A percentile compares a stretch with the other conserved stretches of the same genome.
These are phyloP conservation scores for Petrea volubilis DNA, from an alignment of 257 asterid genomes.

Conservation along the genomic window DNA sequence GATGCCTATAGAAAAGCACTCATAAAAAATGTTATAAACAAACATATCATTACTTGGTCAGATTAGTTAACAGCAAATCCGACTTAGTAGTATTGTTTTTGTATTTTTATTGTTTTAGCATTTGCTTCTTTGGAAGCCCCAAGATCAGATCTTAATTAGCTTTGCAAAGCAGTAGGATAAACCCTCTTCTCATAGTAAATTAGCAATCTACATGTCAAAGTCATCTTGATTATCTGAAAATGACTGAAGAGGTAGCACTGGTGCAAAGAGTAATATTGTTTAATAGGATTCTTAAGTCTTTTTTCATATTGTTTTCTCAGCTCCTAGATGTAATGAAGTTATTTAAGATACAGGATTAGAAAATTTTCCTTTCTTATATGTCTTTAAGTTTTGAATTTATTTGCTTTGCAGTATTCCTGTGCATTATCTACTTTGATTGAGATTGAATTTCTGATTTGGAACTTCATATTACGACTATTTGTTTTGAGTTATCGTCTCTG, in stretches of 20 bases:
- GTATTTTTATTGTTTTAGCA: too few relatives aligned
- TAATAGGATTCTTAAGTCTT: not conserved
- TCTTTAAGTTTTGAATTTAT: not conserved
- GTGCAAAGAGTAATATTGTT: not conserved
- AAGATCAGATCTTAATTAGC: not conserved
- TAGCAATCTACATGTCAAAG: not conserved
- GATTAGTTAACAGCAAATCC: slow-evolving; percentile 4
- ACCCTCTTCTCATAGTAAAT: slow-evolving; percentile 1
- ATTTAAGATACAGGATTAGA: not conserved
- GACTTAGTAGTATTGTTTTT: not conserved
- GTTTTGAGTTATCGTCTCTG: slow-evolving; percentile 1
- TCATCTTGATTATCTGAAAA: slow-evolving; percentile 7
- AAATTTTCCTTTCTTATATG: not conserved
- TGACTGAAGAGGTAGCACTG: not conserved
- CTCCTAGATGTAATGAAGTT: not conserved
- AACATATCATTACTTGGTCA: not conserved
- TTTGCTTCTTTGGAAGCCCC: slow-evolving; percentile 2
- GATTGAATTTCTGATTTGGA: not conserved
- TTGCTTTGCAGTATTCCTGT: slow-evolving; percentile 1
- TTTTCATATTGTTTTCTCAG: not conserved
- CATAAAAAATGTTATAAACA: not conserved
- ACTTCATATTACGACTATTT: not conserved
- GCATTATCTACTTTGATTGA: slow-evolving; percentile 10
- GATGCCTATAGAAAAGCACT: not conserved
- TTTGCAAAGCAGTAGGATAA: slow-evolving; percentile 1